Evolutionary conservation across 2,329 filamentous ascomycete genomes (phyloP).

Genomic region (Dissoconium aciculare): DNA sequence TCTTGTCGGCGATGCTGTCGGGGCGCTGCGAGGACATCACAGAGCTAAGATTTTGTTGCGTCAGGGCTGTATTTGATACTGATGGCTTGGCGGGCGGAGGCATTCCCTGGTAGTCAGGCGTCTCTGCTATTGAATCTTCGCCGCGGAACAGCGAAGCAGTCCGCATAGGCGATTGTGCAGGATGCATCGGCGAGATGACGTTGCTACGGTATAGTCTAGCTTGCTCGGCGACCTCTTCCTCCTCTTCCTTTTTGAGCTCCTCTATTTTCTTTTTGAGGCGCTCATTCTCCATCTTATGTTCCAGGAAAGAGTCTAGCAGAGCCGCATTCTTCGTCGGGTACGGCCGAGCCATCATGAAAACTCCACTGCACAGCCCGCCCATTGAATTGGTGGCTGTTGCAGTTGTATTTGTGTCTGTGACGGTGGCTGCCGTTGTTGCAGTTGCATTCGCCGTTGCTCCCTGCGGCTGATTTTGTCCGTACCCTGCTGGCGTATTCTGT

Average conservation of each 20-base stretch:
- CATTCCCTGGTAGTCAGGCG: constrained; percentile 39
- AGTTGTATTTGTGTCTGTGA: too few relatives aligned
- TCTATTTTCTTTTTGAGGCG: constrained; percentile 69
- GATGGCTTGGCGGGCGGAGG: constrained; percentile 50
- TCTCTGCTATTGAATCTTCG: too few relatives aligned
- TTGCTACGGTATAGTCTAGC: constrained; percentile 38
- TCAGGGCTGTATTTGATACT: constrained; percentile 53
- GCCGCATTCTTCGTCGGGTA: constrained; percentile 80
- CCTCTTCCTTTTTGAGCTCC: constrained; percentile 72
- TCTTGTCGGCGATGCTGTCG: constrained; percentile 71
- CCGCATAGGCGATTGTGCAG: constrained; percentile 9
- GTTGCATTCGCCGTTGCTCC: constrained; percentile 3
- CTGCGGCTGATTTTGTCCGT: constrained; percentile 13
- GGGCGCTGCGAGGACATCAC: constrained; percentile 48
- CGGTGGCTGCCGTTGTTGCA: too few relatives aligned
- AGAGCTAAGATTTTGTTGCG: constrained; percentile 66
- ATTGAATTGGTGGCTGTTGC: constrained; percentile 9
- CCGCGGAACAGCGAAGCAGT: too few relatives aligned
- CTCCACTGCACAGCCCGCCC: constrained; percentile 63
- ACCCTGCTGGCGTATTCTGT: constrained; percentile 25
- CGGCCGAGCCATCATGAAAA: constrained; percentile 84
- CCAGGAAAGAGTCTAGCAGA: constrained; percentile 79
- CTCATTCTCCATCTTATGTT: constrained; percentile 95
- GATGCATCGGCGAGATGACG: constrained; percentile 14
- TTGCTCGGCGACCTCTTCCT: constrained; percentile 57